Base-by-base conservation (phyloP, 371 early-diverging fungal species). In the Parasitella parasitica region DNA sequence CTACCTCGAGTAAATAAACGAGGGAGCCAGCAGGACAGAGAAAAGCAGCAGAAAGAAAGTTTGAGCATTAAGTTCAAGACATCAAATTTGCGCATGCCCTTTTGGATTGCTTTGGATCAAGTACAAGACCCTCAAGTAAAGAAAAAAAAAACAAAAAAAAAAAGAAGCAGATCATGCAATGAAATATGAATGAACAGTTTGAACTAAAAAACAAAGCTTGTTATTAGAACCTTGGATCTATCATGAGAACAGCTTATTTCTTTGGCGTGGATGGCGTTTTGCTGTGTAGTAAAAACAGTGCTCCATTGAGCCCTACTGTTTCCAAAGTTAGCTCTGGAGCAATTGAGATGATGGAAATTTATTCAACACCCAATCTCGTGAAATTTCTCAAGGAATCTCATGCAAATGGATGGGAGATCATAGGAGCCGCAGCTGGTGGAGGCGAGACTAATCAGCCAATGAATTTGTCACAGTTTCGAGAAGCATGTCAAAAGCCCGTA, bases 261-360 rank as follows among this genome's bases (percentile, higher is more conserved):
- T 85, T 85, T 61, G 82, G 76, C 36, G 67, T 87, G 1, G 87
- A 89, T 58, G 89, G 89, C 13, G 77, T 89, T 3, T 54, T 85
- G 5, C 20, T 84, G 11, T 84, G 83, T 36, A 78, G 76, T 30
- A 79, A 75, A 49, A 83, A 87, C 48, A 82, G 83, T 57, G 78
- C 85, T 3, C 84, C 89, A 0, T 38, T 89, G 11, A 82, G 78
- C 41, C 73, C 84, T 5, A 64, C 77, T 27, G 87, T 85, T 3
- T 83, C 86, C 16, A 86, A 86, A 74, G 85, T 86, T 6, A 82
- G 83, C 50, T 77, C 89, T 1, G 89, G 89, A 30, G 87, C 88
- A 5, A 63, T 85, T 66, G 89, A 89, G 70, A 61, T 70, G 18
- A 81, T 84, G 81, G 75, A 77, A 46, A 71, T 86, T 9, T 84